A percentile compares a stretch with the other conserved stretches of the same genome.
Conservation (phyloP, 2,329 filamentous ascomycete genomes). For the Nannizziopsis arthrosporioides region DNA sequence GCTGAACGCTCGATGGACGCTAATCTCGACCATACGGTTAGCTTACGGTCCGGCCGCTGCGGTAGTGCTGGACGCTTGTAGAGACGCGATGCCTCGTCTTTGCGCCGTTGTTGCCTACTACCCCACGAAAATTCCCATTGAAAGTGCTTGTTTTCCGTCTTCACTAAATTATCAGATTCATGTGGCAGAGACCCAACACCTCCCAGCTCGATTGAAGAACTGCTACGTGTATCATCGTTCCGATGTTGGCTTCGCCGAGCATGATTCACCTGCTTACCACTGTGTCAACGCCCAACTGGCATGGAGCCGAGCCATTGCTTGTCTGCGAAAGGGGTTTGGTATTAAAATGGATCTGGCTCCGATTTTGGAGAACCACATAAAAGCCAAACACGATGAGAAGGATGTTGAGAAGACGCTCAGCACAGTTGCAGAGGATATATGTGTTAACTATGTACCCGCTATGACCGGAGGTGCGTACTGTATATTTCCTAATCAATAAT, state of each 20-base stretch:
- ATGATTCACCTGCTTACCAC: slow-evolving; percentile 57
- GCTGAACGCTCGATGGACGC: not conserved
- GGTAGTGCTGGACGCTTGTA: slow-evolving; percentile 46
- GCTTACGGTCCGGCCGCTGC: slow-evolving; percentile 53
- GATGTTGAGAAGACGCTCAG: slow-evolving; percentile 28
- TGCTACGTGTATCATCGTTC: slow-evolving; percentile 46
- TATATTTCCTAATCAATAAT: slow-evolving; percentile 15
- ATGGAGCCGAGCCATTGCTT: slow-evolving; percentile 53
- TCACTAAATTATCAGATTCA: slow-evolving; percentile 44
- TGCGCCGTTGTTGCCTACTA: slow-evolving; percentile 54
- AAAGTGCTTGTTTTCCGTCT: slow-evolving; percentile 27
- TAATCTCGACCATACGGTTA: slow-evolving; percentile 20
- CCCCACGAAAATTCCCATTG: slow-evolving; percentile 46
- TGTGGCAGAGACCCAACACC: slow-evolving; percentile 39
- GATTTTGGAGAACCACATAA: slow-evolving; percentile 23
- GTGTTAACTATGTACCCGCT: slow-evolving; percentile 24
- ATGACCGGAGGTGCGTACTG: slow-evolving; percentile 27
- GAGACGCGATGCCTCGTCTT: slow-evolving; percentile 46
- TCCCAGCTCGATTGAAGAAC: slow-evolving; percentile 31
- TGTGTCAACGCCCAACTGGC: slow-evolving; percentile 53
- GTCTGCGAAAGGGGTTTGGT: slow-evolving; percentile 50
- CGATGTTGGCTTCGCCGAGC: slow-evolving; percentile 58
- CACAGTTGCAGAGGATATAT: slow-evolving; percentile 19
- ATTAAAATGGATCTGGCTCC: slow-evolving; percentile 24
- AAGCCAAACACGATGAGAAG: slow-evolving; percentile 17